A percentile compares a stretch with the other conserved stretches of the same genome.
These are phyloP conservation scores for Kalmusia sp. DNA, from an alignment of 2,329 filamentous ascomycete genomes.

Conservation along the genomic window DNA sequence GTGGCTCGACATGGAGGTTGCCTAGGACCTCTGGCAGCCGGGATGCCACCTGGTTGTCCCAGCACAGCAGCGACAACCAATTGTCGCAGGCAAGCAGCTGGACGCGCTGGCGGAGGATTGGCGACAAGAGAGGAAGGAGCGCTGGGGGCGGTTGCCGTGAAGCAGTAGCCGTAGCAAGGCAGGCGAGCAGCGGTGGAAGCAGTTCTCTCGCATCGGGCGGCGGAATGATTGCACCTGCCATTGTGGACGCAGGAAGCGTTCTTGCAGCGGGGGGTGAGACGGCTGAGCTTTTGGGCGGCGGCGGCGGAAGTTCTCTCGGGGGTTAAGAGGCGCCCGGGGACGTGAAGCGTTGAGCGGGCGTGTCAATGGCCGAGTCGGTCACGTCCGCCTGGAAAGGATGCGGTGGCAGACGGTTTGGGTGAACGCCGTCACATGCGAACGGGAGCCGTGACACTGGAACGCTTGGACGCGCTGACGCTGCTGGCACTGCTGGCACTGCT, in stretches of 20 bases:
- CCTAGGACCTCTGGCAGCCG: slow-evolving; percentile 68
- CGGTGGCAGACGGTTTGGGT: background rate
- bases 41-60: slow-evolving; percentile 65
- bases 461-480: slow-evolving; percentile 2
- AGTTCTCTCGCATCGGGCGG: slow-evolving; percentile 63
- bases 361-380: background rate
- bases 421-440: slow-evolving; percentile 2
- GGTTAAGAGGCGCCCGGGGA: background rate
- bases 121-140: slow-evolving; percentile 66
- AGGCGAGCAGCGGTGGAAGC: slow-evolving; percentile 69
- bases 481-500: background rate
- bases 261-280: background rate
- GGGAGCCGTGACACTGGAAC: background rate
- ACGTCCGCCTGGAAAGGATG: background rate
- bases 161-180: slow-evolving; percentile 66
- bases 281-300: background rate
- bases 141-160: slow-evolving; percentile 66
- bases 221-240: slow-evolving; percentile 62
- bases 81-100: slow-evolving; percentile 69
- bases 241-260: slow-evolving; percentile 20
- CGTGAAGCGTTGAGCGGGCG: background rate
- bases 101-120: slow-evolving; percentile 68
- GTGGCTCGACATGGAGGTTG: slow-evolving; percentile 74
- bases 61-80: slow-evolving; percentile 77
- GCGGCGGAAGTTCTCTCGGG: background rate